Evolutionary conservation across 371 early-diverging fungal species (phyloP).

Genomic region (Lichtheimia hyalospora): DNA sequence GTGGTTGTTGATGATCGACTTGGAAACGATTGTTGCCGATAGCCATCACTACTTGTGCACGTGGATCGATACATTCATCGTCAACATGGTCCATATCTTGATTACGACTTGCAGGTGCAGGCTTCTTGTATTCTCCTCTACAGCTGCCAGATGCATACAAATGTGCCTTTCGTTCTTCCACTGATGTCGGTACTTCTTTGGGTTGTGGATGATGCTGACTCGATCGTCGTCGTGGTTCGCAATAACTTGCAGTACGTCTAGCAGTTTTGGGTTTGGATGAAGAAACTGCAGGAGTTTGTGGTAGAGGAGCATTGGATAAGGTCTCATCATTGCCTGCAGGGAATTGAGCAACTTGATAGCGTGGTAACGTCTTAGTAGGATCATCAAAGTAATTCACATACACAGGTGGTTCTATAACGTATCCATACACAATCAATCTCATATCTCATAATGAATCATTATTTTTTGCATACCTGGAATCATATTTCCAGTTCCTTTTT

Average conservation of each 20-base stretch:
- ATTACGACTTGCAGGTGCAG: conserved; percentile 9
- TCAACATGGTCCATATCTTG: conserved; percentile 9
- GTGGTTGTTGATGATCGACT: conserved; percentile 32
- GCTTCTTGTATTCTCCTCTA: conserved; percentile 10
- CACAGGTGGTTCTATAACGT: conserved; percentile 28
- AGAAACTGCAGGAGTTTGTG: neutral
- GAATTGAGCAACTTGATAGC: conserved; percentile 33
- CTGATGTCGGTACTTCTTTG: neutral
- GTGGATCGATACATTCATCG: conserved; percentile 39
- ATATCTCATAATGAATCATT: neutral
- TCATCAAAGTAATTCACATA: conserved; percentile 47
- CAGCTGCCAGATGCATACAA: neutral
- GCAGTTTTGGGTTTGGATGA: neutral
- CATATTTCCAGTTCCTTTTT: conserved; percentile 74
- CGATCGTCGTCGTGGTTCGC: conserved; percentile 6
- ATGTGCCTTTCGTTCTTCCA: neutral
- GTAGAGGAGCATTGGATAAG: conserved; percentile 5
- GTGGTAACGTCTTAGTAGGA: conserved; percentile 41
- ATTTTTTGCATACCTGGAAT: conserved; percentile 34
- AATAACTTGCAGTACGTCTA: conserved; percentile 2
- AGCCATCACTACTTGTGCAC: conserved; percentile 52
- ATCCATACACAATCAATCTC: neutral
- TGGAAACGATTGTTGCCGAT: conserved; percentile 58
- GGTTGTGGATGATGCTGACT: neutral
- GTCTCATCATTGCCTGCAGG: conserved; percentile 4